Base-by-base conservation (phyloP, 768 basidiomycete species). In the Boletus sensibilis region DNA sequence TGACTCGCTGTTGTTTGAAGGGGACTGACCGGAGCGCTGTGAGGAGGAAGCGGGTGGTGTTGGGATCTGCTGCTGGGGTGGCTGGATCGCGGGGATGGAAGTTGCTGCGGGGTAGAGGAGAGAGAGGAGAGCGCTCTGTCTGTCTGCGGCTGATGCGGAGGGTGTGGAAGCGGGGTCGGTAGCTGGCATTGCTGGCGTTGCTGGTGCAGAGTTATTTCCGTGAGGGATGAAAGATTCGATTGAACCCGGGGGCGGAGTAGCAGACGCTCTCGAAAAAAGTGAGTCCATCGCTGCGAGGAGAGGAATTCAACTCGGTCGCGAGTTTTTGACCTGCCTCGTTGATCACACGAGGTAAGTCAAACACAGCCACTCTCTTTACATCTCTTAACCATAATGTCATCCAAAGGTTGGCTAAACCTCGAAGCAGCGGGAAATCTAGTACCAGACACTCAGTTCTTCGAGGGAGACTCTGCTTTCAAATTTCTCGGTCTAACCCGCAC, bases 381-480 rank as follows among this genome's bases (percentile, higher is more conserved):
- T 18, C 16, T 25, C 14, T 2, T 35, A 4, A n/a, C 11, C 5
- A 29, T 29, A 7, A 40, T 52, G 40, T 4, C 82, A 47, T 79
- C 77, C 63, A 89, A 86, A 76, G 90, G 91, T 64, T 94, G 91
- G 91, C 82, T 92, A 70, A 93, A 94, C 67, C 84, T 94, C 65
- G 90, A 92, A 64, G 65, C 86, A 5, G 87, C 82, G 16, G 77
- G 76, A 11, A 77, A 75, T 51, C 71, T 79, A 47, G 80, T 91
- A 37, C 87, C 91, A 7, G 90, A 93, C 65, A 86, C 82, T 38
- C 85, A 88, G 59, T 88, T 89, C 74, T 93, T 93, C 58, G 91
- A 95, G 74, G 88, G 92, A 27, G 90, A 94, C 65, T 88, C 92
- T 13, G 92, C 94, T 8, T 96, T 92, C 79, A 81, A 80, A 55